These are phyloP conservation scores for Sanghuangporus sanghuang DNA, from an alignment of 1,284 basidiomycete genomes.

Conservation along the genomic window DNA sequence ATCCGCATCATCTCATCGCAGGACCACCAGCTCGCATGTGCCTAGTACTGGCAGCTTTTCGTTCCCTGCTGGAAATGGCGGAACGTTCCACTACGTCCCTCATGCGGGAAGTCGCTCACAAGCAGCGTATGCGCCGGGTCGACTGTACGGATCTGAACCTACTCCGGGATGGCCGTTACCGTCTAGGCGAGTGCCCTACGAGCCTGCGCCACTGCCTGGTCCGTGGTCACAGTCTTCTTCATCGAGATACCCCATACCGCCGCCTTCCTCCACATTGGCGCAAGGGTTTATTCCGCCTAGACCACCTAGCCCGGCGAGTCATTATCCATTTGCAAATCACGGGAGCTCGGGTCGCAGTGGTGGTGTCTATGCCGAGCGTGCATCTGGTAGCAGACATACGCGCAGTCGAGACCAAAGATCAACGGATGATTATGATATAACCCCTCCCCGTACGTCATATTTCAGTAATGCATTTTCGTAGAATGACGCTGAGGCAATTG, in stretches of 20 bases:
- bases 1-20: background rate
- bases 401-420: background rate
- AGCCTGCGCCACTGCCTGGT: background rate
- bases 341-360: background rate
- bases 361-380: no score
- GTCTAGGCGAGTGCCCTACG: background rate
- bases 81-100: background rate
- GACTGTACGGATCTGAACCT: background rate
- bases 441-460: background rate
- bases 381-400: background rate
- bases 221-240: background rate
- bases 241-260: background rate
- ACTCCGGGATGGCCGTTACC: background rate
- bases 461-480: background rate
- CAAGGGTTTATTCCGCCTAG: background rate
- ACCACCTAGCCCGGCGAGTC: background rate
- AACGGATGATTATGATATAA: background rate
- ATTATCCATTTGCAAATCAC: background rate
- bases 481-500: background rate
- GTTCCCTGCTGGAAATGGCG: background rate
- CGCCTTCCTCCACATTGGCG: background rate
- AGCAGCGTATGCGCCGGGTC: background rate
- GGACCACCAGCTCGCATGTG: background rate
- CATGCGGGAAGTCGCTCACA: background rate
- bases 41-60: background rate